Conservation (phyloP, 73 alveolate species). For the Tetrahymena malaccensis region DNA sequence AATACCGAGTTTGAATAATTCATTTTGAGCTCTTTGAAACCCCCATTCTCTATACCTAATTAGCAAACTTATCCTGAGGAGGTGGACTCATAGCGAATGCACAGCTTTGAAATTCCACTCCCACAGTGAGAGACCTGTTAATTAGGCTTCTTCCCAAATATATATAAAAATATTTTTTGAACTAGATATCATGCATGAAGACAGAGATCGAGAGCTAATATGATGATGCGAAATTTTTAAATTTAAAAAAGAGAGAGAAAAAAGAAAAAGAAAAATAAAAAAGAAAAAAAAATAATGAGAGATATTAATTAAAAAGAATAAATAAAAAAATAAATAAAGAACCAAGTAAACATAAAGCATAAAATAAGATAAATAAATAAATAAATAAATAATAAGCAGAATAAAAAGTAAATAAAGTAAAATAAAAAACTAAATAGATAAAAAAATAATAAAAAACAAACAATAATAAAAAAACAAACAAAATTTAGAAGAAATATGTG, state of each 20-base stretch:
- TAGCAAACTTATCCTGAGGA: neutral
- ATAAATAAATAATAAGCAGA: neutral
- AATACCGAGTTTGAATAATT: neutral
- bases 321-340: neutral
- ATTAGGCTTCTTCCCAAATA: neutral
- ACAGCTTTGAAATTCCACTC: neutral
- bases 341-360: neutral
- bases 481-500: neutral
- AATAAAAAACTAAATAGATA: neutral
- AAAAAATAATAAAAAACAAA: neutral
- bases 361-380: neutral
- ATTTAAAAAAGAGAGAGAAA: neutral
- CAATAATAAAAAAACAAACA: neutral
- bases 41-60: neutral
- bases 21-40: neutral
- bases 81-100: neutral
- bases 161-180: neutral
- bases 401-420: neutral
- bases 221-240: neutral
- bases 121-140: conserved; percentile 1
- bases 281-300: neutral
- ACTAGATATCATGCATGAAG: neutral
- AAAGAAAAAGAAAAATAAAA: neutral
- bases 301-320: neutral
- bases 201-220: neutral